A percentile compares a stretch with the other conserved stretches of the same genome.
Evolutionary conservation across 106 monocot species (phyloP).

Genomic region (Posidonia australis): DNA sequence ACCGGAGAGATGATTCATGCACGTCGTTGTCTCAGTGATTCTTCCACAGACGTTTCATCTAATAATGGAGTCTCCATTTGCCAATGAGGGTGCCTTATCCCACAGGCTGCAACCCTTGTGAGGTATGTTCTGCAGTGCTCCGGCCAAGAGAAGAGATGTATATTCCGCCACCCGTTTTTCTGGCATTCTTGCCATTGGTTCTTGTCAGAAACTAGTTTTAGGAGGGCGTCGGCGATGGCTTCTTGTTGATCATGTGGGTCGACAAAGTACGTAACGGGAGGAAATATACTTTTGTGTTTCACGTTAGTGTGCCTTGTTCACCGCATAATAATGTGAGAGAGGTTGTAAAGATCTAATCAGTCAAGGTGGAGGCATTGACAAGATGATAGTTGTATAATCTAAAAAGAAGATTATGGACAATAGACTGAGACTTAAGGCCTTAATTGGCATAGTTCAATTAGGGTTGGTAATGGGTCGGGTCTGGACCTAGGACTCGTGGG

Average conservation of each 20-base stretch:
- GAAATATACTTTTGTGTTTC: too few species aligned
- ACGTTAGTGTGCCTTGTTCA: too few species aligned
- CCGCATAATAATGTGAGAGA: too few species aligned
- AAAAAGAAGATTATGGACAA: too few species aligned
- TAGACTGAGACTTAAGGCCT: too few species aligned
- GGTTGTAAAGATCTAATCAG: too few species aligned
- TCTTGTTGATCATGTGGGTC: slow-evolving; percentile 89
- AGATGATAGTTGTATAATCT: too few species aligned
- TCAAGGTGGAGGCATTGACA: too few species aligned
- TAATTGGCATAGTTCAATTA: too few species aligned
- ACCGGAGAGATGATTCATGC: slow-evolving; percentile 69
- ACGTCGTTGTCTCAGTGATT: slow-evolving; percentile 63
- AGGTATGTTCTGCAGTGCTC: slow-evolving; percentile 92
- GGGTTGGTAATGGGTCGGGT: too few species aligned
- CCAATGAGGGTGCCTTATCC: slow-evolving; percentile 94
- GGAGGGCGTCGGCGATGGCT: slow-evolving; percentile 77
- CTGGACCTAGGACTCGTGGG: too few species aligned
- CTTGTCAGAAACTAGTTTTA: slow-evolving; percentile 88
- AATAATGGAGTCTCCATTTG: slow-evolving; percentile 62
- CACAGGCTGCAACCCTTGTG: slow-evolving; percentile 70
- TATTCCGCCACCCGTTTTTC: slow-evolving; percentile 78
- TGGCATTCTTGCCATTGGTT: slow-evolving; percentile 78
- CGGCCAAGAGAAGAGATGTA: slow-evolving; percentile 94
- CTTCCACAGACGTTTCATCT: slow-evolving; percentile 32
- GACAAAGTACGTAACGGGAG: too few species aligned